Evolutionary conservation across 192 early-diverging fungal genomes (phyloP), one percentile per base, ranked within the genome.

Genomic region (Rhizoclosmatium globosum): DNA sequence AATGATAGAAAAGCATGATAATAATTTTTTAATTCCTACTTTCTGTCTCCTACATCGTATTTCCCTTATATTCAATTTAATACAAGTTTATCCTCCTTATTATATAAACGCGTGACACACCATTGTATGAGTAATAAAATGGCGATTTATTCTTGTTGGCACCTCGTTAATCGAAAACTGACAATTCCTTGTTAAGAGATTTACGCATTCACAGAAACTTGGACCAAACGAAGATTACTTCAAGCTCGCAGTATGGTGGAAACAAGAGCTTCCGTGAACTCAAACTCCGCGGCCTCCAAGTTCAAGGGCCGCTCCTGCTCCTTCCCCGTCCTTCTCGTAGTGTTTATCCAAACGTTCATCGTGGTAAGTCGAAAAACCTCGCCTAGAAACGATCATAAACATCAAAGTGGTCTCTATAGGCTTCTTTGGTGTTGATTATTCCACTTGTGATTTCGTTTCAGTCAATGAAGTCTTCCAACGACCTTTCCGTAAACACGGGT

Each of bases 331-430:
- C 50, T 53, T 53, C 17, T 53, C 9, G 50, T 53, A 13, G 50
- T 53, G 50, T 53, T 53, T 53, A 7, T 53, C 50, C 50, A 53
- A 17, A 53, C 50, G 9, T 17, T 53, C 50, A 53, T 17, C 17
- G 50, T 53, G 50, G 50, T 73, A 59, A n/a, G 71, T 73, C 59
- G 13, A 19, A 39, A 17, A 43, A 60, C 21, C 61, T 68, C 9
- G 19, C 1, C 1, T 19, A 42, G 4, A 1, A 2, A 46, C 11
- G 6, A 4, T 45, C 4, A 19, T 11, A 43, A 15, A 43, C 41
- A 46, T 15, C 45, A 1, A 17, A 53, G 50, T 53, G 17, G 50
- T 53, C 39, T 73, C 13, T 31, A 64, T 21, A 73, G 71, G 50
- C 50, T 13, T 53, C 50, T 13, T 17, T 17, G 9, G 6, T 53